Base-by-base conservation (phyloP, 495 filamentous ascomycete genomes). In the Viridothelium virens region DNA sequence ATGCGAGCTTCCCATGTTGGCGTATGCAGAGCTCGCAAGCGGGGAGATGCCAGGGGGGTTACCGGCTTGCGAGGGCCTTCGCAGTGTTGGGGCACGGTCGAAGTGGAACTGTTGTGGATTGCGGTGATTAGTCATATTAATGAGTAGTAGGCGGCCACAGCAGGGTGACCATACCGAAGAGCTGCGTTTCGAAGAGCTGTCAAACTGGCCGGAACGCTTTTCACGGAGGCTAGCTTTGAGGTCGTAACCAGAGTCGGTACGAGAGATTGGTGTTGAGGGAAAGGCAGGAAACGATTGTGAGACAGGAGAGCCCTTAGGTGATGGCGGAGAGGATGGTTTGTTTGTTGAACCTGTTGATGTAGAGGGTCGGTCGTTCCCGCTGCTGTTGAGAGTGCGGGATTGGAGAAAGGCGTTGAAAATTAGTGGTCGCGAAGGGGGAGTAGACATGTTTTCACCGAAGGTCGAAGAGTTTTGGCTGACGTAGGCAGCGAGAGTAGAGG, bases 181-280 rank as follows among this genome's bases (percentile, higher is more conserved):
- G 77, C 91, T 96, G 67, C 94, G 84, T 63, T 91, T 85, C 10
- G 91, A 91, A 62, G 84, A 82, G 33, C 86, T 83, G 74, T 97
- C 93, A 64, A 96, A 96, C 76, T 97, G 92, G 7, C 91, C 94
- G 14, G 94, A 97, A 38, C 94, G 87, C 80, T 97, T 98, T 74
- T 96, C 94, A 31, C 91, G 84, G 47, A 98, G 77, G 6, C 89
- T 95, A 5, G 89, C 85, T 68, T 91, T 87, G 38, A 96, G 80
- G 33, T 89, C 88, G 75, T 91, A 92, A 2, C 90, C 93, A 38
- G 92, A 96, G 71, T 97, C 94, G 69, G 86, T 92, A 10, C 92
- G 84, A n/a, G 90, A 94, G 14, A 88, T 83, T 7, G 89, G 87
- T 1, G 89, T 91, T 4, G 81, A 82, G 0, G 91, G 86, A 71